Evolutionary conservation across 1,284 basidiomycete genomes (phyloP).

Genomic region (Ustilago loliicola): DNA sequence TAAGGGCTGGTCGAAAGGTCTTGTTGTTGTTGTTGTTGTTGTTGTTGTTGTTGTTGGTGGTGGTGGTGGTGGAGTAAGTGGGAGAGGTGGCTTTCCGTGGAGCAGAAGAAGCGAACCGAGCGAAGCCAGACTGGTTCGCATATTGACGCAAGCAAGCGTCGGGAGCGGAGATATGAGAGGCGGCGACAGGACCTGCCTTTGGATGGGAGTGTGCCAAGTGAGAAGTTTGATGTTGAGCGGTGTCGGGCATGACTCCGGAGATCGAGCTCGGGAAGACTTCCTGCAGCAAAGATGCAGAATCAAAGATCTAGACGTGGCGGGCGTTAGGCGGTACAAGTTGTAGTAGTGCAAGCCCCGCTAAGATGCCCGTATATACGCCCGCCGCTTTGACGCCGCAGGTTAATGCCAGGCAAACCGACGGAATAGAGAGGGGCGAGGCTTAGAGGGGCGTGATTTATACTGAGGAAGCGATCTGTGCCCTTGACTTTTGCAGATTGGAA

Average conservation of each 20-base stretch:
- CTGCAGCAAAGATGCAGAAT: neutral
- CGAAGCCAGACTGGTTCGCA: neutral
- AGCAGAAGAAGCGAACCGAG: neutral
- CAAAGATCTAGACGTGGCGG: neutral
- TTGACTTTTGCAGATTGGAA: neutral
- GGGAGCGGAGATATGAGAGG: neutral
- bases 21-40: neutral
- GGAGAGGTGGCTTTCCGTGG: neutral
- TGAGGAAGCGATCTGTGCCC: conserved; percentile 5
- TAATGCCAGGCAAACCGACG: neutral
- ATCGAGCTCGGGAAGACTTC: neutral
- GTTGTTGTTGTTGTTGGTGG: neutral
- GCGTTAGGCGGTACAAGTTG: neutral
- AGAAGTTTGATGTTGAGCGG: conserved; percentile 9
- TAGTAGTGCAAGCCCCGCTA: neutral
- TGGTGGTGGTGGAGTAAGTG: neutral
- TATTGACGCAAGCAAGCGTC: no score
- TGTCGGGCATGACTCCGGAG: conserved; percentile 18
- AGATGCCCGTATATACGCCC: neutral
- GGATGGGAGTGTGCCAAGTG: neutral
- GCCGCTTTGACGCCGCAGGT: neutral
- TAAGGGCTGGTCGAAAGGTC: neutral
- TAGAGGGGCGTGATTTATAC: neutral
- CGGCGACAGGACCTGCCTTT: neutral
- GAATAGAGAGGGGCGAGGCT: neutral